phyloP scores from a whole-genome alignment of 192 early-diverging fungal species.

The Neocallimastix lanati region DNA sequence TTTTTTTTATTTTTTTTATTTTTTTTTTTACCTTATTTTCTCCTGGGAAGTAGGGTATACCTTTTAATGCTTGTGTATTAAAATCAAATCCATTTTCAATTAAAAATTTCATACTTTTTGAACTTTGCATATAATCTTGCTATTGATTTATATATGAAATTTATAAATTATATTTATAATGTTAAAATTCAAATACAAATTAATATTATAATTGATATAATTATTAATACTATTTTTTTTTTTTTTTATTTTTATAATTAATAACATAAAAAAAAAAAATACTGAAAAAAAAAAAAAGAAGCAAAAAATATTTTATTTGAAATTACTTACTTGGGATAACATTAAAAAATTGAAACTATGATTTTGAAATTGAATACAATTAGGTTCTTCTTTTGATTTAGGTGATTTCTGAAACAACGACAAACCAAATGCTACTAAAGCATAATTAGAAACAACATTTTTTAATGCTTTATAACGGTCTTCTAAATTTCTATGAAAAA shows the following conservation, averaged over 20 bases:
- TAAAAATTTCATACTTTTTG: not conserved
- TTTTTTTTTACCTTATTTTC: not conserved
- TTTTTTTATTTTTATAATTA: no score
- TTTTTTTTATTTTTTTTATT: no score
- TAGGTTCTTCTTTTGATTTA: not conserved
- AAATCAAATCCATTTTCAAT: not conserved
- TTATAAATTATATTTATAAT: no score
- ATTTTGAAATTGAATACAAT: not conserved
- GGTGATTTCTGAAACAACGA: slow-evolving; percentile 29
- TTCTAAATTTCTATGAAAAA: slow-evolving; percentile 54
- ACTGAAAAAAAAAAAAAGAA: no score
- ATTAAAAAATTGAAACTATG: not conserved
- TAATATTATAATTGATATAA: no score
- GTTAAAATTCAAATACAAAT: no score
- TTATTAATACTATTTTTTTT: no score
- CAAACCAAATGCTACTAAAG: slow-evolving; percentile 71
- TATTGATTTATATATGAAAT: not conserved
- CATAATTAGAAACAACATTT: slow-evolving; percentile 50
- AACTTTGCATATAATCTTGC: not conserved
- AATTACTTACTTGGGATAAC: not conserved
- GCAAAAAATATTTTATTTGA: no score
- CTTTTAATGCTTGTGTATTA: not conserved
- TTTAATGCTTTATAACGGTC: slow-evolving; percentile 60
- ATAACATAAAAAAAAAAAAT: no score
- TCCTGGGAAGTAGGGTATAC: not conserved